These are phyloP conservation scores for Aspergillus sp. DNA, from an alignment of 2,329 filamentous ascomycete species.

Conservation along the genomic window DNA sequence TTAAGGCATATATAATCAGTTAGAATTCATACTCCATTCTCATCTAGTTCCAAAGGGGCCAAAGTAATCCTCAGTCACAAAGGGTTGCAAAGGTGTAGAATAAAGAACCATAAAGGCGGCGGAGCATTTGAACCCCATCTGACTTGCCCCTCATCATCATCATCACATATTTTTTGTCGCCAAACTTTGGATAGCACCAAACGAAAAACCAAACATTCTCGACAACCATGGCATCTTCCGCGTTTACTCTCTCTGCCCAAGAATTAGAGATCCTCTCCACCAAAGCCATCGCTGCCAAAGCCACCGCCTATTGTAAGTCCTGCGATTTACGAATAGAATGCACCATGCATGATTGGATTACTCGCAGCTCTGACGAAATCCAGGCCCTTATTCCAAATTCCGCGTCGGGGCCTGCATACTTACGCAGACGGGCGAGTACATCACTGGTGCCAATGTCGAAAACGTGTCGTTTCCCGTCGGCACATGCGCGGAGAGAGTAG, in stretches of 20 bases:
- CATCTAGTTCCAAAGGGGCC: too few relatives aligned
- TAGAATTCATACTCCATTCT: too few relatives aligned
- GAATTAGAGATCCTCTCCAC: slow-evolving; percentile 63
- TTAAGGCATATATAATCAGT: too few relatives aligned
- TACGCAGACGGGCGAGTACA: slow-evolving; percentile 49
- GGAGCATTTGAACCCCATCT: too few relatives aligned
- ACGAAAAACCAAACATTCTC: slow-evolving; percentile 15
- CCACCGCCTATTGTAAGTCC: slow-evolving; percentile 69
- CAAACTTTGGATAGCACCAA: too few relatives aligned
- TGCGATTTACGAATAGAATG: slow-evolving; percentile 1
- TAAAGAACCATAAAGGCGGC: too few relatives aligned
- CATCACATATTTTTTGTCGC: too few relatives aligned
- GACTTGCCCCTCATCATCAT: too few relatives aligned
- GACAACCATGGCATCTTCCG: background rate
- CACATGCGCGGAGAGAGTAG: slow-evolving; percentile 93
- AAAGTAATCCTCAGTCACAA: too few relatives aligned
- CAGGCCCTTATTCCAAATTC: slow-evolving; percentile 83
- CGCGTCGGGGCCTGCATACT: slow-evolving; percentile 82
- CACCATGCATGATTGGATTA: background rate
- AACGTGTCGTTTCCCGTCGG: slow-evolving; percentile 90
- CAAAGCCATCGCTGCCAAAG: slow-evolving; percentile 67
- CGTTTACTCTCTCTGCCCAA: slow-evolving; percentile 46
- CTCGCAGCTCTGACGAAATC: background rate
- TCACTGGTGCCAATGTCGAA: slow-evolving; percentile 83
- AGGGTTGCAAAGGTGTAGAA: too few relatives aligned